A percentile compares a stretch with the other conserved stretches of the same genome.
Conservation (phyloP, 2,329 filamentous ascomycete species). For the Alternaria brassicicola region DNA sequence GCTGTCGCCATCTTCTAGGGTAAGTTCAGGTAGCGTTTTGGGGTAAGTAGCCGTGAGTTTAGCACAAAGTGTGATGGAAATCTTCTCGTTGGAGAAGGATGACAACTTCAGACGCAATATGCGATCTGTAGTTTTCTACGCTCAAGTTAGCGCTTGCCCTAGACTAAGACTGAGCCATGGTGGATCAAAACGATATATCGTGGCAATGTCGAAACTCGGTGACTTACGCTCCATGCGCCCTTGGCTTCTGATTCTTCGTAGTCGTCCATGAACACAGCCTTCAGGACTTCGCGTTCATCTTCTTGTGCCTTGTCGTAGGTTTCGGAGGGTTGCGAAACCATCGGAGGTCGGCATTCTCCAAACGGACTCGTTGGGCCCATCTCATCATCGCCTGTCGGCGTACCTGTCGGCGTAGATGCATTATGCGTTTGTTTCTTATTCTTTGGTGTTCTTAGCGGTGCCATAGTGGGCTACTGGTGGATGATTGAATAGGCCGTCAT, state of each 20-base stretch:
- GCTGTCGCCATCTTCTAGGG: constrained; percentile 66
- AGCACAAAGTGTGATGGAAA: constrained; percentile 74
- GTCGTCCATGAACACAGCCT: constrained; percentile 89
- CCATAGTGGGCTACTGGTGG: constrained; percentile 52
- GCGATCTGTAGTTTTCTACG: constrained; percentile 75
- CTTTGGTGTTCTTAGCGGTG: constrained; percentile 54
- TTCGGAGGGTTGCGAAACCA: constrained; percentile 56
- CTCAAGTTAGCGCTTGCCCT: neutral
- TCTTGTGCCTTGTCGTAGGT: constrained; percentile 81
- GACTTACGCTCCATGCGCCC: constrained; percentile 81
- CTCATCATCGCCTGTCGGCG: constrained; percentile 23
- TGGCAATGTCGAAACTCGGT: neutral
- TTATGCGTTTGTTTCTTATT: constrained; percentile 46
- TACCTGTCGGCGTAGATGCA: constrained; percentile 35
- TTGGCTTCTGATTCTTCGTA: constrained; percentile 75
- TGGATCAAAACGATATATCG: neutral
- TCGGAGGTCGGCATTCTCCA: constrained; percentile 38
- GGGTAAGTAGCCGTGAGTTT: constrained; percentile 90
- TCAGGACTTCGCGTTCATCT: constrained; percentile 83
- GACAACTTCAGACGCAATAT: constrained; percentile 81
- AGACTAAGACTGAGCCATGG: neutral
- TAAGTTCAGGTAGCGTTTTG: constrained; percentile 76
- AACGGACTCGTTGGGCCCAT: constrained; percentile 32
- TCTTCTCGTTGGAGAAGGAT: constrained; percentile 73
- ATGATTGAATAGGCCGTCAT: constrained; percentile 43